A percentile compares a stretch with the other conserved stretches of the same genome.
Conservation (phyloP, 1,284 basidiomycete species). For the Gymnopus androsaceus region DNA sequence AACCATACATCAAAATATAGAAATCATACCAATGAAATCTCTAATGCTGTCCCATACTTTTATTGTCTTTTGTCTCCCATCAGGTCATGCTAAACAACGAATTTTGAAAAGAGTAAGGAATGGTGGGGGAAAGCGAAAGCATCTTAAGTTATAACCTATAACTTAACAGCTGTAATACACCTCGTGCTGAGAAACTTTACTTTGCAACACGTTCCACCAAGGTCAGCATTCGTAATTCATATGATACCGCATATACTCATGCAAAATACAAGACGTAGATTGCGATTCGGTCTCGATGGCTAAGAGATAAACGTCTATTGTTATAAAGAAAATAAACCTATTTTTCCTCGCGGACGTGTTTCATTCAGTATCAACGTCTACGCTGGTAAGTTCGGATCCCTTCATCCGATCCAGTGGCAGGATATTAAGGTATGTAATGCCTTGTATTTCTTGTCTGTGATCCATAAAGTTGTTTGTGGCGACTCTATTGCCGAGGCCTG, state of each 20-base stretch:
- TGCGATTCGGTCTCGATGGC: background rate
- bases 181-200: slow-evolving; percentile 10
- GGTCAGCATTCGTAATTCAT: background rate
- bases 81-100: background rate
- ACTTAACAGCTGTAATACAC: too few relatives aligned
- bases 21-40: background rate
- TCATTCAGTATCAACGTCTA: too few relatives aligned
- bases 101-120: background rate
- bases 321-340: background rate
- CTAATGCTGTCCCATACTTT: background rate
- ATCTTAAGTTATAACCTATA: background rate
- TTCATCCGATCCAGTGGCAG: background rate
- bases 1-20: background rate
- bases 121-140: background rate
- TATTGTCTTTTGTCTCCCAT: slow-evolving; percentile 11
- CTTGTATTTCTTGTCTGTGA: slow-evolving; percentile 9
- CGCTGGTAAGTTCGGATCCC: background rate
- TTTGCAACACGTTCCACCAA: slow-evolving; percentile 5
- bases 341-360: too few relatives aligned
- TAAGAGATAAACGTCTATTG: background rate
- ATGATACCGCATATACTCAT: background rate
- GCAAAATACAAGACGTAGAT: background rate
- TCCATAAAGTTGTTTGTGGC: slow-evolving; percentile 9
- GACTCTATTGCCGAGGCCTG: too few relatives aligned
- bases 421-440: background rate